phyloP scores from a whole-genome alignment of 352 stramenopile species.

The Phytophthora pisi region DNA sequence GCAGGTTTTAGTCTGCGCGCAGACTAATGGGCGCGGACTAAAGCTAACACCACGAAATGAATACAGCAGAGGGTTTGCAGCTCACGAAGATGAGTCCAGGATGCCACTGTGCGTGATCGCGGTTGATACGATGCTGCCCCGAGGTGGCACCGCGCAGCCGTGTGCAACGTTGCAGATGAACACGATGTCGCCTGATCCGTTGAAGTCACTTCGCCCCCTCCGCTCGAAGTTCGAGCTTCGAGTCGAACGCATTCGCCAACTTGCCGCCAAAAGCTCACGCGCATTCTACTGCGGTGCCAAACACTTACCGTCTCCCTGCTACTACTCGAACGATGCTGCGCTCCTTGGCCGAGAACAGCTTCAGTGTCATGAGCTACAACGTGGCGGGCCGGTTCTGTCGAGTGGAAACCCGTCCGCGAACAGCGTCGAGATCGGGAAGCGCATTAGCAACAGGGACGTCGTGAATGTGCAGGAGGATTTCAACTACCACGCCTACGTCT shows the following conservation, averaged over 20 bases:
- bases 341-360: constrained; percentile 40
- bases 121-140: constrained; percentile 19
- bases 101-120: constrained; percentile 19
- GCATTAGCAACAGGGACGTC: constrained; percentile 41
- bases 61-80: background rate
- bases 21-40: background rate
- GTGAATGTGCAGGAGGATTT: constrained; percentile 53
- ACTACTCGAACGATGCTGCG: constrained; percentile 30
- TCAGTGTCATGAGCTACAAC: constrained; percentile 54
- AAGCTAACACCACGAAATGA: background rate
- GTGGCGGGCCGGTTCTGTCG: constrained; percentile 50
- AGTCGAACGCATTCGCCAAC: constrained; percentile 12
- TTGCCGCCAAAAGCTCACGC: constrained; percentile 9
- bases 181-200: constrained; percentile 10
- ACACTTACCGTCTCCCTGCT: background rate
- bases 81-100: constrained; percentile 25
- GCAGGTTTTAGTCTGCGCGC: background rate
- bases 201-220: background rate
- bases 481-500: constrained; percentile 52
- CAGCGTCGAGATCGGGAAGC: constrained; percentile 52
- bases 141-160: background rate
- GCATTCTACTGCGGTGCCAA: background rate
- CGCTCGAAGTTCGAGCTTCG: too few relatives aligned
- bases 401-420: constrained; percentile 50
- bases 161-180: constrained; percentile 23